phyloP scores from a whole-genome alignment of 257 asterid species.

The Solanum lignicaule region DNA sequence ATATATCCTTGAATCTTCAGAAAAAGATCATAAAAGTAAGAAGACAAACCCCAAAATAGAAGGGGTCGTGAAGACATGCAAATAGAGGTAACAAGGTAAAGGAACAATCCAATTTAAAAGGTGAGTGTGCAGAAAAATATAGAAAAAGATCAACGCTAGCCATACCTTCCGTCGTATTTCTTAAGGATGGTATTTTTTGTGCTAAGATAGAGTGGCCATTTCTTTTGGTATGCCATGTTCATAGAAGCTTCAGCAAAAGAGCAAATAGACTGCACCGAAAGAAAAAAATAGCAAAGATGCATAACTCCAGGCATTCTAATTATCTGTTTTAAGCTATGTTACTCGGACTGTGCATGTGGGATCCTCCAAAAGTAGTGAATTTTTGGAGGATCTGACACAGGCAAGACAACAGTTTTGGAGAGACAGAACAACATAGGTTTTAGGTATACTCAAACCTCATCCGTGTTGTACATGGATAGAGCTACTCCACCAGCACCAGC shows the following conservation, averaged over 20 bases:
- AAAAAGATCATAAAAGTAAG: neutral
- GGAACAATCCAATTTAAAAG: neutral
- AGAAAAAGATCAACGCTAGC: neutral
- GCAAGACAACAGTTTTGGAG: neutral
- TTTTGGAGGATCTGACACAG: neutral
- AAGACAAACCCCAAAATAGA: neutral
- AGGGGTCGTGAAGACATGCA: neutral
- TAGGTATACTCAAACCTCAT: slow-evolving; percentile 46
- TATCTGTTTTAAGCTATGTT: neutral
- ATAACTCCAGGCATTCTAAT: neutral
- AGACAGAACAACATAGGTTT: neutral
- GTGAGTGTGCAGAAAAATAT: neutral
- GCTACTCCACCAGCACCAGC: slow-evolving; percentile 98
- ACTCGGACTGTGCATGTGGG: neutral
- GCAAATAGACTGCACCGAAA: slow-evolving; percentile 51
- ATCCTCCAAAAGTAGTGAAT: neutral
- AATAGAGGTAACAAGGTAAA: neutral
- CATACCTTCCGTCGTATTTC: slow-evolving; percentile 96
- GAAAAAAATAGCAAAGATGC: neutral
- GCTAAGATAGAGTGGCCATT: slow-evolving; percentile 99
- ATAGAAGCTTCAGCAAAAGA: slow-evolving; percentile 94
- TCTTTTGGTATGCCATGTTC: slow-evolving; percentile 76
- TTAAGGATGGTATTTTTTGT: slow-evolving; percentile 94
- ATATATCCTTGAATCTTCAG: slow-evolving; percentile 92
- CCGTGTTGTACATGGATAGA: slow-evolving; percentile 97